Conservation (phyloP, 1,284 basidiomycete genomes). For the Takashimella tepidaria region DNA sequence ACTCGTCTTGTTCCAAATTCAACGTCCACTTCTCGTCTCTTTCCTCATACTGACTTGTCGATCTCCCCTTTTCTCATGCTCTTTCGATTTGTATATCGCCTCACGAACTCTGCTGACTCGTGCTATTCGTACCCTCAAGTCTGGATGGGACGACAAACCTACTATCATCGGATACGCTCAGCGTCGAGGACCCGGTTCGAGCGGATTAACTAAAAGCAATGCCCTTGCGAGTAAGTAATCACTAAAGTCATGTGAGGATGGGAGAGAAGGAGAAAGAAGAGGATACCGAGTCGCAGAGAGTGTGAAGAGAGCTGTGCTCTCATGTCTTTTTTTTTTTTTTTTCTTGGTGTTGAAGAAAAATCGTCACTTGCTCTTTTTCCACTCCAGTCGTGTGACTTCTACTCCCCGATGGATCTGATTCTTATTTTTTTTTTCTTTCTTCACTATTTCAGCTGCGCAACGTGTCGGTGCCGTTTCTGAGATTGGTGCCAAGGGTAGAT, state of each 20-base stretch:
- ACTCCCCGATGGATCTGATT: too few relatives aligned
- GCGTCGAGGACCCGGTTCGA: conserved; percentile 27
- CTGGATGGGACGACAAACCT: conserved; percentile 40
- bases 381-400: too few relatives aligned
- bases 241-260: too few relatives aligned
- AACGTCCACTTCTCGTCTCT: not conserved
- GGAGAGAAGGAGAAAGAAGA: too few relatives aligned
- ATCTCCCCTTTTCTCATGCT: not conserved
- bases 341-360: not conserved
- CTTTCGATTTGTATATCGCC: not conserved
- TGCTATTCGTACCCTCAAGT: conserved; percentile 15
- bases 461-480: conserved; percentile 19
- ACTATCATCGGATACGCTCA: conserved; percentile 34
- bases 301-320: conserved; percentile 32
- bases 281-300: too few relatives aligned
- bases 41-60: not conserved
- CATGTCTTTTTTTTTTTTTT: conserved; percentile 24
- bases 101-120: not conserved
- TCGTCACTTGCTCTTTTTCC: too few relatives aligned
- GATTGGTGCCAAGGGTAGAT: conserved; percentile 17
- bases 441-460: conserved; percentile 10
- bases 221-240: not conserved
- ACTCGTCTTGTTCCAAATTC: not conserved
- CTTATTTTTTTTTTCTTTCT: too few relatives aligned
- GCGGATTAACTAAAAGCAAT: conserved; percentile 22